phyloP scores from a whole-genome alignment of 2,329 filamentous ascomycete species.

The Amauroascus niger region DNA sequence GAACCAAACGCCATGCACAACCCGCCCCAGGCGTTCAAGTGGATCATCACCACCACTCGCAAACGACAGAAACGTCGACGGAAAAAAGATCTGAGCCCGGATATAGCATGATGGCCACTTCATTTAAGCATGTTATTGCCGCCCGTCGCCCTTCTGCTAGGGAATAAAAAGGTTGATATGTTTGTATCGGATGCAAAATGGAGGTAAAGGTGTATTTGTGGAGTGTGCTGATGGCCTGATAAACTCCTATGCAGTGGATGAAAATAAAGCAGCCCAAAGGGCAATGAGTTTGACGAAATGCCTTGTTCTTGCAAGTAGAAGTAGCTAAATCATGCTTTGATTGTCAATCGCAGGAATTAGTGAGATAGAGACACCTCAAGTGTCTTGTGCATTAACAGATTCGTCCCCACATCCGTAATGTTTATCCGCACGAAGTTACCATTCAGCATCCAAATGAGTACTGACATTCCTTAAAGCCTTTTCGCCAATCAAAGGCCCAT shows the following conservation, averaged over 20 bases:
- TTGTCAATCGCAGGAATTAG: too few species aligned
- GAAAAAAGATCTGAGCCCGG: not conserved
- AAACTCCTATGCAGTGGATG: too few species aligned
- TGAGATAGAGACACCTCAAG: not conserved
- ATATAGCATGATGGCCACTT: not conserved
- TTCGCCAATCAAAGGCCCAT: slow-evolving; percentile 44
- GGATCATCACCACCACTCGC: not conserved
- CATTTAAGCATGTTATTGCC: not conserved
- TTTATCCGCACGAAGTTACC: not conserved
- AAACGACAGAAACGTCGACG: not conserved
- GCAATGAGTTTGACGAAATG: too few species aligned
- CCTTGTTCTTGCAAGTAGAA: too few species aligned
- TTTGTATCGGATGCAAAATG: too few species aligned
- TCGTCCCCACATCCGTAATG: not conserved
- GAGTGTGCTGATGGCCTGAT: too few species aligned
- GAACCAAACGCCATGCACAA: not conserved
- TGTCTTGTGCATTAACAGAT: not conserved
- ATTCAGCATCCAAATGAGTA: not conserved
- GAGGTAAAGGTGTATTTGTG: too few species aligned
- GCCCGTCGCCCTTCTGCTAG: slow-evolving; percentile 1
- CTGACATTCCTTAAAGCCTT: not conserved
- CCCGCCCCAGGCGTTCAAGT: not conserved
- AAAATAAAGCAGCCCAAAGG: too few species aligned
- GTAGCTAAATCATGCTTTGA: too few species aligned
- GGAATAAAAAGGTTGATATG: not conserved